Evolutionary conservation across 768 basidiomycete species (phyloP).

Genomic region (Terana coerulea): DNA sequence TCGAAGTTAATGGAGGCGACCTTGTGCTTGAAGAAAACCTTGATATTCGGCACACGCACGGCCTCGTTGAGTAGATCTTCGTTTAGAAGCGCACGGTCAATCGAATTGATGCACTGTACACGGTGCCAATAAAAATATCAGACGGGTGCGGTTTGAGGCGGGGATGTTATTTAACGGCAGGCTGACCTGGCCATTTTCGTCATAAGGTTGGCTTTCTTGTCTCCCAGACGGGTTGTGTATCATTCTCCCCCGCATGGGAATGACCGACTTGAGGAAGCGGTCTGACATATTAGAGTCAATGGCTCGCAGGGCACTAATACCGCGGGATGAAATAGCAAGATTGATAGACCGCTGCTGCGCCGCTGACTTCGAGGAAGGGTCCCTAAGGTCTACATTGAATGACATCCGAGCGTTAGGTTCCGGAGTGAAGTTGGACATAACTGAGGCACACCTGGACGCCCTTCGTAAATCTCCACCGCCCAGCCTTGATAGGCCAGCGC

Average conservation of each 20-base stretch:
- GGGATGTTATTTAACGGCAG: too few relatives aligned
- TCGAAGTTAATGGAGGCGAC: slow-evolving; percentile 76
- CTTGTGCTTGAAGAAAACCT: slow-evolving; percentile 78
- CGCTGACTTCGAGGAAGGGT: slow-evolving; percentile 61
- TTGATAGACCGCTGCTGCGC: slow-evolving; percentile 89
- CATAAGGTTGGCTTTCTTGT: slow-evolving; percentile 82
- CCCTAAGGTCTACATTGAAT: slow-evolving; percentile 68
- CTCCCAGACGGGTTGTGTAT: slow-evolving; percentile 76
- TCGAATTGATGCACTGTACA: slow-evolving; percentile 86
- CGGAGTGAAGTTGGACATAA: slow-evolving; percentile 4
- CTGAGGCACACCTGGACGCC: slow-evolving; percentile 58
- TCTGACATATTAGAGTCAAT: slow-evolving; percentile 70
- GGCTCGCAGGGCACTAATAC: slow-evolving; percentile 81
- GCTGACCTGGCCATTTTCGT: slow-evolving; percentile 81
- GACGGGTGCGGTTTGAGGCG: neutral
- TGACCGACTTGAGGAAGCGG: slow-evolving; percentile 70
- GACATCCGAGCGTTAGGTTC: too few relatives aligned
- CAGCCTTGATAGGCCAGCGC: slow-evolving; percentile 86
- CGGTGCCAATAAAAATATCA: slow-evolving; percentile 10
- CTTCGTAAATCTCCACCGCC: slow-evolving; percentile 76
- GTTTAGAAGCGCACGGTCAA: slow-evolving; percentile 86
- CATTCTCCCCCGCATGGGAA: slow-evolving; percentile 96
- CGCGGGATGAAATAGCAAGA: slow-evolving; percentile 91
- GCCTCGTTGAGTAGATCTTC: slow-evolving; percentile 79
- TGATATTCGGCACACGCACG: slow-evolving; percentile 57